Conservation (phyloP, 2,329 filamentous ascomycete genomes). For the Penicillium sp. region DNA sequence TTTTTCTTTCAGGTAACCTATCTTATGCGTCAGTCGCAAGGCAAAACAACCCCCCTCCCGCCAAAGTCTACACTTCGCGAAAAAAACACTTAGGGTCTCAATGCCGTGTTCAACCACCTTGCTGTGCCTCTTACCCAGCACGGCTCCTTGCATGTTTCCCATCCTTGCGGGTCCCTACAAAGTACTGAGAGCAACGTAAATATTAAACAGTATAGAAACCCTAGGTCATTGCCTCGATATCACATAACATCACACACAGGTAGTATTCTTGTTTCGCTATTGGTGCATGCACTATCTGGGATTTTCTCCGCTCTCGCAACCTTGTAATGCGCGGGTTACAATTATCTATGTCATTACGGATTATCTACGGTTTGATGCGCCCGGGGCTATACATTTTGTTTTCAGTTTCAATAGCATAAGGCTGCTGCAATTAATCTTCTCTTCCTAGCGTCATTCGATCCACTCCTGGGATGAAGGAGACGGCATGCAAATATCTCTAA, state of each 20-base stretch:
- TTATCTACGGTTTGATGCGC: background rate
- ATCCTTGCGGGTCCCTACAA: slow-evolving; percentile 25
- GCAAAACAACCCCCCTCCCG: background rate
- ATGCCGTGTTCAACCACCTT: slow-evolving; percentile 9
- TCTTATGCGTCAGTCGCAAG: slow-evolving; percentile 18
- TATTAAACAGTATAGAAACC: background rate
- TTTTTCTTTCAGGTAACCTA: slow-evolving; percentile 12
- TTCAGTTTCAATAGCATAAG: slow-evolving; percentile 1
- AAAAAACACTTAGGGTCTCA: background rate
- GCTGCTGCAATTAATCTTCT: slow-evolving; percentile 1
- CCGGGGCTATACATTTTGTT: background rate
- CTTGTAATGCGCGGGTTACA: background rate
- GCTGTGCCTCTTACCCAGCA: slow-evolving; percentile 14
- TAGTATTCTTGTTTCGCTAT: background rate
- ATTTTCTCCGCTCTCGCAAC: background rate
- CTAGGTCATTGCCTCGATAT: background rate
- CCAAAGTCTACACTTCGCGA: slow-evolving; percentile 3
- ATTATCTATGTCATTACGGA: slow-evolving; percentile 1
- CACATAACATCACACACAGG: background rate
- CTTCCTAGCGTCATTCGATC: slow-evolving; percentile 8
- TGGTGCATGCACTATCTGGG: background rate
- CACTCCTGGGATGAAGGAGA: slow-evolving; percentile 6
- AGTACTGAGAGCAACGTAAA: background rate
- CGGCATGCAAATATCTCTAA: background rate
- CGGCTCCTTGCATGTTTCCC: slow-evolving; percentile 30